These are phyloP conservation scores for Lachancea lanzarotensis DNA, from an alignment of 805 yeast species.

Conservation along the genomic window DNA sequence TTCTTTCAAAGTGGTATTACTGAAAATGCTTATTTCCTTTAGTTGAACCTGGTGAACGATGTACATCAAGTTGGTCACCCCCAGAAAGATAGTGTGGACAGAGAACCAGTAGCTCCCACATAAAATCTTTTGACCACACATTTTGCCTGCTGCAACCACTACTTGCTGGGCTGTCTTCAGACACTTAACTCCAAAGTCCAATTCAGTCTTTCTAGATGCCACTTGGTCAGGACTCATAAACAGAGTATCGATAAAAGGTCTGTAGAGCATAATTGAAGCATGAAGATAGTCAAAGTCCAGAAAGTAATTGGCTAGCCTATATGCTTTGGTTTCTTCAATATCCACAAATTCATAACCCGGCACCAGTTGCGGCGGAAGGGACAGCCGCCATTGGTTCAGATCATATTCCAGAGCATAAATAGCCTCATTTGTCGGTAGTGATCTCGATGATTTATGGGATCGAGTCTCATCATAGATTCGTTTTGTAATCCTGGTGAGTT, in stretches of 20 bases:
- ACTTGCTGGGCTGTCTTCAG: slow-evolving; percentile 78
- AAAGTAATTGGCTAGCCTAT: slow-evolving; percentile 66
- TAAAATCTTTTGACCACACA: slow-evolving; percentile 64
- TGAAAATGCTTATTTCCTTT: slow-evolving; percentile 8
- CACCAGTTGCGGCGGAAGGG: slow-evolving; percentile 61
- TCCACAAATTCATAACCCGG: slow-evolving; percentile 66
- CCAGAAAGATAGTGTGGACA: slow-evolving; percentile 80
- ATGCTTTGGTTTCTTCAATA: slow-evolving; percentile 34
- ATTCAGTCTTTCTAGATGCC: slow-evolving; percentile 53
- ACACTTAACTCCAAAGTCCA: slow-evolving; percentile 74
- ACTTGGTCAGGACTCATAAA: slow-evolving; percentile 28
- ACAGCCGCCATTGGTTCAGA: slow-evolving; percentile 63
- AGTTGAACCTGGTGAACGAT: slow-evolving; percentile 27
- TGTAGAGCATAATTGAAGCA: slow-evolving; percentile 71
- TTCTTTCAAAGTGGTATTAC: slow-evolving; percentile 1
- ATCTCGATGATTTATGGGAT: slow-evolving; percentile 43
- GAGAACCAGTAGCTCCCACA: slow-evolving; percentile 91
- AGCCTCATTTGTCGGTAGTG: slow-evolving; percentile 7
- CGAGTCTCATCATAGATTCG: slow-evolving; percentile 63
- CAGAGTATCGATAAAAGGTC: slow-evolving; percentile 83
- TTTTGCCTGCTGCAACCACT: slow-evolving; percentile 70
- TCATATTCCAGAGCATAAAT: slow-evolving; percentile 51
- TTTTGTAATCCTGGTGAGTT: slow-evolving; percentile 59
- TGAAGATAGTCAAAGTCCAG: slow-evolving; percentile 67
- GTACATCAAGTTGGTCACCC: slow-evolving; percentile 79